Evolutionary conservation across 2,329 filamentous ascomycete species (phyloP).

Genomic region (Stagonosporopsis tanaceti): DNA sequence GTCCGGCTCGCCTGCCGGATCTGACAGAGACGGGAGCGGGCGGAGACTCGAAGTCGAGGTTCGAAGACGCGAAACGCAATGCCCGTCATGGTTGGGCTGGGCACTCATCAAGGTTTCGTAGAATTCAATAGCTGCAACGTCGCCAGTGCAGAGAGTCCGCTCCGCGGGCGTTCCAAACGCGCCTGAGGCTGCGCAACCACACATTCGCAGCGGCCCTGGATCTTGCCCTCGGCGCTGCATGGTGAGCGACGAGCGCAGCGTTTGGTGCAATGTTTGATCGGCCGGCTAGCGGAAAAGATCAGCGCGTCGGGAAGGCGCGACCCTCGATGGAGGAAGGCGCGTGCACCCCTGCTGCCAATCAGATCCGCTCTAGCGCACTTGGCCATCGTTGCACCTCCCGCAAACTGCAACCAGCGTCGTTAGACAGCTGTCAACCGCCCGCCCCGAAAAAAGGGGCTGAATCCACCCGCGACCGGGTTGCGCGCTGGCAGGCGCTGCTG

Average conservation of each 20-base stretch:
- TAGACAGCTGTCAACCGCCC: slow-evolving; percentile 40
- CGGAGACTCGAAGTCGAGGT: slow-evolving; percentile 5
- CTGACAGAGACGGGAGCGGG: slow-evolving; percentile 18
- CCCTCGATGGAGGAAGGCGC: slow-evolving; percentile 30
- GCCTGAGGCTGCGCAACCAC: slow-evolving; percentile 17
- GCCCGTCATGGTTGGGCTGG: background rate
- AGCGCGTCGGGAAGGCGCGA: slow-evolving; percentile 30
- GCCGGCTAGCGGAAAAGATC: slow-evolving; percentile 41
- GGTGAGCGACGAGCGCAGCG: slow-evolving; percentile 20
- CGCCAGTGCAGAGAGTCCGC: background rate
- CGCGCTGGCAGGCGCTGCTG: slow-evolving; percentile 1
- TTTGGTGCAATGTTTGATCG: slow-evolving; percentile 41
- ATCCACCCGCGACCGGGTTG: slow-evolving; percentile 22
- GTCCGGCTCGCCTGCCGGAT: slow-evolving; percentile 33
- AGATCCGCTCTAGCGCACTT: slow-evolving; percentile 11
- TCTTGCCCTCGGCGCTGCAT: slow-evolving; percentile 21
- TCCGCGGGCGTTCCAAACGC: slow-evolving; percentile 1
- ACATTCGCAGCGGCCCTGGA: slow-evolving; percentile 16
- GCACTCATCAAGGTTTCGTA: slow-evolving; percentile 14
- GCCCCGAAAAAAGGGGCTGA: slow-evolving; percentile 28
- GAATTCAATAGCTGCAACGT: slow-evolving; percentile 10
- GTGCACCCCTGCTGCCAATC: slow-evolving; percentile 45
- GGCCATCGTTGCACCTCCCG: slow-evolving; percentile 36
- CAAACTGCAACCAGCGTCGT: slow-evolving; percentile 32
- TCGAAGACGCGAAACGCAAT: slow-evolving; percentile 13